Evolutionary conservation across 2,329 filamentous ascomycete species (phyloP).

Genomic region (Tolypocladium endophyticum): DNA sequence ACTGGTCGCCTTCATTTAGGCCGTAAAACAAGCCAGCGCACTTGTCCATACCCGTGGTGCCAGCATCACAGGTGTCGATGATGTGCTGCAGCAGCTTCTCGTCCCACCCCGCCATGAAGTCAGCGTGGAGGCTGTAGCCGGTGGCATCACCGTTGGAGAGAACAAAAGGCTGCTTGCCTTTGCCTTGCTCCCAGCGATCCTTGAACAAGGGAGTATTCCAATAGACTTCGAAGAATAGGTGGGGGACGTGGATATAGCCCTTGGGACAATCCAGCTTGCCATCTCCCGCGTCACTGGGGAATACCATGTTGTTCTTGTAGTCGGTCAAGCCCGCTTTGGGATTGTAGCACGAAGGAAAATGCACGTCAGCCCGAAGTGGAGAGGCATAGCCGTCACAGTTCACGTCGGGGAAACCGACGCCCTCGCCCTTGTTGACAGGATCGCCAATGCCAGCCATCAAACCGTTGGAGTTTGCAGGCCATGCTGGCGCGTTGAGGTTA

Average conservation of each 20-base stretch:
- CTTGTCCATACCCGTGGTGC: slow-evolving; percentile 48
- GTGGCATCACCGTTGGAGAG: slow-evolving; percentile 60
- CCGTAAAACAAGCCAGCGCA: slow-evolving; percentile 48
- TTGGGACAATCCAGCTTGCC: slow-evolving; percentile 44
- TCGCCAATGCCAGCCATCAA: slow-evolving; percentile 43
- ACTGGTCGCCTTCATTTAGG: slow-evolving; percentile 43
- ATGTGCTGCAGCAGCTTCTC: slow-evolving; percentile 52
- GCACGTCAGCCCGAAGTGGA: slow-evolving; percentile 54
- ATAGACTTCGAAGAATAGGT: slow-evolving; percentile 50
- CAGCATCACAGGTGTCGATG: slow-evolving; percentile 54
- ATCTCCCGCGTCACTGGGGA: slow-evolving; percentile 36
- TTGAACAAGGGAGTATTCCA: slow-evolving; percentile 45
- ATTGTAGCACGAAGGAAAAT: slow-evolving; percentile 68
- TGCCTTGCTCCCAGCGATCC: slow-evolving; percentile 41
- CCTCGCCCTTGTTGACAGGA: slow-evolving; percentile 41
- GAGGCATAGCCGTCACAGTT: slow-evolving; percentile 55
- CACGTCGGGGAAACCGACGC: slow-evolving; percentile 58
- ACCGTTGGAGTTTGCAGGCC: slow-evolving; percentile 44
- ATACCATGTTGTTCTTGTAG: slow-evolving; percentile 56
- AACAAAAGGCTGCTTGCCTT: slow-evolving; percentile 53
- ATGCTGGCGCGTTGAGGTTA: slow-evolving; percentile 37
- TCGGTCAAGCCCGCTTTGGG: slow-evolving; percentile 47
- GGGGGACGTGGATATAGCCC: slow-evolving; percentile 44
- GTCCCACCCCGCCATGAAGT: slow-evolving; percentile 69
- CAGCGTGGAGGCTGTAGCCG: slow-evolving; percentile 59